Evolutionary conservation across 352 stramenopile genomes (phyloP).

Genomic region (Phytophthora citrophthora): DNA sequence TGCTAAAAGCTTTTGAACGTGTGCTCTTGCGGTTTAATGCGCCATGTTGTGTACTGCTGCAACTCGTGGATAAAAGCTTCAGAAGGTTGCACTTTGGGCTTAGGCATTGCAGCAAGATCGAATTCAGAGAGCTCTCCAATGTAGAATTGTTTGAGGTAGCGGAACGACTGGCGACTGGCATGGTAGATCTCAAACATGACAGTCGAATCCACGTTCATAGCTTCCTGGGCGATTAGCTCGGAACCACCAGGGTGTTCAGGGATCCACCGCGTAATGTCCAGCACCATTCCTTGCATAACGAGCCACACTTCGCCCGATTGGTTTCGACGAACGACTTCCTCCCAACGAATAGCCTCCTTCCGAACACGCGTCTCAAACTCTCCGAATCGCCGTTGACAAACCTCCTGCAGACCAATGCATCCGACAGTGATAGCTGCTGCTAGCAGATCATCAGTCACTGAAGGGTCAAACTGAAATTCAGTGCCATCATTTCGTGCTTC

Average conservation of each 20-base stretch:
- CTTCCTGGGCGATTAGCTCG: slow-evolving; percentile 84
- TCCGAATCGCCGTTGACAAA: slow-evolving; percentile 73
- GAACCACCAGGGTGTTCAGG: slow-evolving; percentile 87
- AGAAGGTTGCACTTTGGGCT: slow-evolving; percentile 56
- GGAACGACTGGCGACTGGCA: slow-evolving; percentile 90
- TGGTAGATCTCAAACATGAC: slow-evolving; percentile 94
- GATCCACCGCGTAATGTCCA: slow-evolving; percentile 90
- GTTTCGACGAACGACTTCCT: slow-evolving; percentile 84
- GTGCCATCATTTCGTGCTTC: slow-evolving; percentile 68
- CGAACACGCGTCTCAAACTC: slow-evolving; percentile 87
- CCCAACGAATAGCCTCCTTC: slow-evolving; percentile 80
- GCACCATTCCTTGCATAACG: slow-evolving; percentile 90
- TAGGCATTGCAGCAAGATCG: slow-evolving; percentile 63
- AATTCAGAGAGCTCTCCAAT: slow-evolving; percentile 83
- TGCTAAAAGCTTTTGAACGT: slow-evolving; percentile 87
- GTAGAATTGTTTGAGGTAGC: slow-evolving; percentile 93
- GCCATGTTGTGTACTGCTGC: slow-evolving; percentile 82
- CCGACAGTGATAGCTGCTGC: slow-evolving; percentile 70
- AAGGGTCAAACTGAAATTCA: slow-evolving; percentile 82
- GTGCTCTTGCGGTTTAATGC: slow-evolving; percentile 64
- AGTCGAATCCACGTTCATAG: slow-evolving; percentile 88
- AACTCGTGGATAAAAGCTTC: slow-evolving; percentile 79
- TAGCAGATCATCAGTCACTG: slow-evolving; percentile 78
- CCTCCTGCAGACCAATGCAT: slow-evolving; percentile 76
- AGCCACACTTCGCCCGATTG: slow-evolving; percentile 78